These are phyloP conservation scores for Austroboletus niveus DNA, from an alignment of 1,284 basidiomycete genomes.

Conservation along the genomic window DNA sequence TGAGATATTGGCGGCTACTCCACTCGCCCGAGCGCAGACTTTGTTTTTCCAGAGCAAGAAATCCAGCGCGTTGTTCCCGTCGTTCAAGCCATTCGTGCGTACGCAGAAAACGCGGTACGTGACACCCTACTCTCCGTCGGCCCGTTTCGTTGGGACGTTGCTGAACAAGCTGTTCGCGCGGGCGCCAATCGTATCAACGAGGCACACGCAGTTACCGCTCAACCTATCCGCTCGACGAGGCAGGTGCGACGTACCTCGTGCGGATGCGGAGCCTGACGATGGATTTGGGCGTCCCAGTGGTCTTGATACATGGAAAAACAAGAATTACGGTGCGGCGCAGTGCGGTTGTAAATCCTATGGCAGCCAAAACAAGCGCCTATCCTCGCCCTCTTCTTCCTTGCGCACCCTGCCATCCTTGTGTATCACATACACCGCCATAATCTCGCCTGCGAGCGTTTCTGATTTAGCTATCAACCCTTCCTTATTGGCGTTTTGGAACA, in stretches of 20 bases:
- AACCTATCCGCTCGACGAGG: conserved; percentile 43
- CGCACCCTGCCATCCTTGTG: too few species aligned
- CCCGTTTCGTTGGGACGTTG: conserved; percentile 88
- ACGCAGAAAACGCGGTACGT: conserved; percentile 23
- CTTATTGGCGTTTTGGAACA: conserved; percentile 85
- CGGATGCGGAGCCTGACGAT: conserved; percentile 48
- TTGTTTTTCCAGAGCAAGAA: conserved; percentile 70
- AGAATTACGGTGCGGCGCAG: conserved; percentile 38
- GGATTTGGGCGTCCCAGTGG: conserved; percentile 64
- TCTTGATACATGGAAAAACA: conserved; percentile 89
- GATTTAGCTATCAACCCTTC: conserved; percentile 70
- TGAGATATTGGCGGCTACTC: conserved; percentile 49
- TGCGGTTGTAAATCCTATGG: too few species aligned
- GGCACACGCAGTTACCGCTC: conserved; percentile 64
- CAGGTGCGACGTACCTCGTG: too few species aligned
- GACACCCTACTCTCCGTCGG: conserved; percentile 77
- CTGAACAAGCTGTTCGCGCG: conserved; percentile 70
- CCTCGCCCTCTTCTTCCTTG: too few species aligned
- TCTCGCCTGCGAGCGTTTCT: conserved; percentile 75
- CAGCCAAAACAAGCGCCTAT: too few species aligned
- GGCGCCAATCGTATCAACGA: conserved; percentile 42
- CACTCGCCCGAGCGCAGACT: conserved; percentile 76
- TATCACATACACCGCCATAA: conserved; percentile 36
- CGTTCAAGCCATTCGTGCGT: conserved; percentile 46
- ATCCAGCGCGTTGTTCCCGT: conserved; percentile 72